Percentiles rank a stretch among this genome's conserved stretches.
phyloP scores from a whole-genome alignment of 257 asterid species.

The Scutellaria galericulata region DNA sequence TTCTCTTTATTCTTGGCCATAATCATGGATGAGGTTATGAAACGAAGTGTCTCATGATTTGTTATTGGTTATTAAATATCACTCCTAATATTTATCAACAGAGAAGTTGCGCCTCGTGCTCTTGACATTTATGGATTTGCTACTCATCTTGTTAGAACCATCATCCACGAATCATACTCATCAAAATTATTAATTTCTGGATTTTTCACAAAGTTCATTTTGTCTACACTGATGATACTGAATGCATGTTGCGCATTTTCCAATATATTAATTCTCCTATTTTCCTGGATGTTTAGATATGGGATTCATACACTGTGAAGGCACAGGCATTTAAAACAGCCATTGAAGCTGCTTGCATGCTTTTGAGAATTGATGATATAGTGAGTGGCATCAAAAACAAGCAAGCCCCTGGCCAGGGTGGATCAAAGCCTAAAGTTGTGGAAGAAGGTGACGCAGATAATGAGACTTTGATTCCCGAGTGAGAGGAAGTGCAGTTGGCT shows the following conservation, averaged over 20 bases:
- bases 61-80: neutral
- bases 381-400: conserved; percentile 94
- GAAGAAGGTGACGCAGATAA: conserved; percentile 91
- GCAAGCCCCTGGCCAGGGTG: conserved; percentile 78
- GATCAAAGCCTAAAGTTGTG: conserved; percentile 74
- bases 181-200: neutral
- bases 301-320: conserved; percentile 96
- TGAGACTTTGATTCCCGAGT: conserved; percentile 84
- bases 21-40: neutral
- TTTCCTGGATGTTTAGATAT: conserved; percentile 55
- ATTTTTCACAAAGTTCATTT: neutral
- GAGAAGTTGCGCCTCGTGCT: neutral
- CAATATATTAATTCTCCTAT: conserved; percentile 4
- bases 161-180: neutral
- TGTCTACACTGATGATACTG: neutral
- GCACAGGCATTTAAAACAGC: conserved; percentile 94
- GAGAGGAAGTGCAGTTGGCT: conserved; percentile 29
- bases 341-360: conserved; percentile 98
- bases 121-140: neutral
- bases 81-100: neutral
- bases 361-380: conserved; percentile 89
- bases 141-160: neutral
- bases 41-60: neutral
- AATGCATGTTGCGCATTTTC: neutral
- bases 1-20: neutral